Percentiles rank a stretch among this genome's conserved stretches.
Conservation (phyloP, 306 rosid genomes). For the Medicago lupulina region DNA sequence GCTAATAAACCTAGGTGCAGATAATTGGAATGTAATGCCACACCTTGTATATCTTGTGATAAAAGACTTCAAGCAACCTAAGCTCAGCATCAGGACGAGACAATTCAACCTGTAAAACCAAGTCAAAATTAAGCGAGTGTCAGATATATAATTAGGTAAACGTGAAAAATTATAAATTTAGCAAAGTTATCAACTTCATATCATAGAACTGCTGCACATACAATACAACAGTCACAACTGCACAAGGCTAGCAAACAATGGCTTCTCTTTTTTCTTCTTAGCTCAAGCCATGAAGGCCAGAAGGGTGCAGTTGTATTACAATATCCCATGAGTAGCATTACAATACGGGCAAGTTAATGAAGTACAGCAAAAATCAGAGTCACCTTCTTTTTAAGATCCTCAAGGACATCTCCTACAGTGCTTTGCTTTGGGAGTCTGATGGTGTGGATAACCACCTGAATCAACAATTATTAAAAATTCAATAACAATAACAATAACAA, state of each 20-base stretch:
- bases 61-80: slow-evolving; percentile 92
- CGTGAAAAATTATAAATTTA: slow-evolving; percentile 13
- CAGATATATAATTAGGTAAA: neutral
- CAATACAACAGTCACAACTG: slow-evolving; percentile 25
- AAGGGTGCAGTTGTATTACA: neutral
- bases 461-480: slow-evolving; percentile 7
- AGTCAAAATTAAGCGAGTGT: slow-evolving; percentile 31
- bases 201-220: slow-evolving; percentile 1
- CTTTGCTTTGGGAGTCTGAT: slow-evolving; percentile 91
- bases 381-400: slow-evolving; percentile 87
- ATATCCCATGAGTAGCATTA: slow-evolving; percentile 19
- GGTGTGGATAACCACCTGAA: slow-evolving; percentile 80
- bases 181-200: slow-evolving; percentile 7
- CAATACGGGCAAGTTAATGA: slow-evolving; percentile 5
- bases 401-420: slow-evolving; percentile 86
- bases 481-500: neutral
- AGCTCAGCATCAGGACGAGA: slow-evolving; percentile 85
- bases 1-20: slow-evolving; percentile 27
- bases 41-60: slow-evolving; percentile 94
- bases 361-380: slow-evolving; percentile 13
- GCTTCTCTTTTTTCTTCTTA: slow-evolving; percentile 23
- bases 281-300: slow-evolving; percentile 31
- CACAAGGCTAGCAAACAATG: slow-evolving; percentile 13
- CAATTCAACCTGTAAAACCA: slow-evolving; percentile 71
- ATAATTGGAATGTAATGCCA: slow-evolving; percentile 35